Evolutionary conservation across 371 early-diverging fungal species (phyloP), one percentile per base, ranked within the genome.

Genomic region (Enterospora canceri): DNA sequence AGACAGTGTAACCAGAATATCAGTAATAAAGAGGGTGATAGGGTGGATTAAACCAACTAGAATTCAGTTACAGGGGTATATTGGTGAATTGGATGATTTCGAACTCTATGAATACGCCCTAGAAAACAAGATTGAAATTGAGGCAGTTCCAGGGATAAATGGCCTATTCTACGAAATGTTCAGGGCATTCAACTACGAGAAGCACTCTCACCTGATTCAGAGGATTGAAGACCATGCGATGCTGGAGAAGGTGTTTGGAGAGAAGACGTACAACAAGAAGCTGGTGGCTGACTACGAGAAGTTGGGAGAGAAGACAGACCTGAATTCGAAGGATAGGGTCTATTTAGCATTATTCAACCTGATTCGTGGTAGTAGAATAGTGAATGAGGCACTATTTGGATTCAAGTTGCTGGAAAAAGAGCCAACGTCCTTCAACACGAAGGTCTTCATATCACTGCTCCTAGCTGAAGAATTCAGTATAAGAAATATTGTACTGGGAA

Each of bases 31-130:
- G 26, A 4, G 8, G 18, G 26, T 21, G 19, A 18, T 51, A 21
- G 26, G 19, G 23, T 21, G 21, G 26, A 51, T 21, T 12, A 51
- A 57, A 57, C 12, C 21, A 4, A 61, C 16, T 30, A 2, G 33
- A 8, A 21, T 23, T 16, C 19, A 50, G 8, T 4, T 69, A 23
- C 55, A 65, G 23, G 46, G 59, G 26, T 48, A 77, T 32, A 46
- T 80, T 5, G 64, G 67, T 21, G 40, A 55, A 15, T 24, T 77
- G 16, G 76, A 77, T 62, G 80, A 80, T 65, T 80, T 68, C 59
- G 65, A 70, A 26, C 26, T 80, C 18, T 80, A 77, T 56, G 30
- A 74, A 40, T 66, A 66, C 65, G 68, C 70, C 21, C 16, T 76
- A 31, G 48, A 68, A 1, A 71, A 70, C 29, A 58, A 55, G 0